Conservation (phyloP, 139 green algal species). For the Chlorella sp. region DNA sequence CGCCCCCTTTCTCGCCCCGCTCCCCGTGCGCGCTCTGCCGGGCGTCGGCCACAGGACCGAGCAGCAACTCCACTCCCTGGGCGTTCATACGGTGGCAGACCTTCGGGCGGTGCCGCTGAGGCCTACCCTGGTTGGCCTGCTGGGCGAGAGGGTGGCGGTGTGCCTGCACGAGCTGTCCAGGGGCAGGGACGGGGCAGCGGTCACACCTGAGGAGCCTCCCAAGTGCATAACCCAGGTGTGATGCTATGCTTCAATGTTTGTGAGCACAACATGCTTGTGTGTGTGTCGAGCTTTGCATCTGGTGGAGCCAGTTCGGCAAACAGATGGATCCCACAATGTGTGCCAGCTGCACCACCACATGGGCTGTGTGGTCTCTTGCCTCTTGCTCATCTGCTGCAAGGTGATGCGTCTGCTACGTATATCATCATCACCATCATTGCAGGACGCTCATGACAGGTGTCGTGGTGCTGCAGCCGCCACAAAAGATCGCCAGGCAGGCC, state of each 20-base stretch:
- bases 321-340: no score
- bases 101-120: neutral
- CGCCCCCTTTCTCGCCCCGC: neutral
- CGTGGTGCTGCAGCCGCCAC: no score
- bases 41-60: neutral
- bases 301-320: no score
- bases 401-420: no score
- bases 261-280: neutral
- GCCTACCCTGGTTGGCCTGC: neutral
- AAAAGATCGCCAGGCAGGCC: no score
- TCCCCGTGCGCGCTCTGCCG: slow-evolving; percentile 1
- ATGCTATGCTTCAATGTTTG: neutral
- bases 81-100: neutral
- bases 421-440: no score
- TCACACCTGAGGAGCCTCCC: neutral
- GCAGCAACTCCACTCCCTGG: neutral
- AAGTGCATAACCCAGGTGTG: neutral
- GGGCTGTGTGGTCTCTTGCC: neutral
- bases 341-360: no score
- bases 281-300: neutral
- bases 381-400: neutral
- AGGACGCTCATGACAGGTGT: no score
- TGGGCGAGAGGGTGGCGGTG: neutral
- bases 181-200: neutral
- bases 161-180: neutral